Evolutionary conservation across 2,329 filamentous ascomycete genomes (phyloP).

Genomic region (Neurospora crassa): DNA sequence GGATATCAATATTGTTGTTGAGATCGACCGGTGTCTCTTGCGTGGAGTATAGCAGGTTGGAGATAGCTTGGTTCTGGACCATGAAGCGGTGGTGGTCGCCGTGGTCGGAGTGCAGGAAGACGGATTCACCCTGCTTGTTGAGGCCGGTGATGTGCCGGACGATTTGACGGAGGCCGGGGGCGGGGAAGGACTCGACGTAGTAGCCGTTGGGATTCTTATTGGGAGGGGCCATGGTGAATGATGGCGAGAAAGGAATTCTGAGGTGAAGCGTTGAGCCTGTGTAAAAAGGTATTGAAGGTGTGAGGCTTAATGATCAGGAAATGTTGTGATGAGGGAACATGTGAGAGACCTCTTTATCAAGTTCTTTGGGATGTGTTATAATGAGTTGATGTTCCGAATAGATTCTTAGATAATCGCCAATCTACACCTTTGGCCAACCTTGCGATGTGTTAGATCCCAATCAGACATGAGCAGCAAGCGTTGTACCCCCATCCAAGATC

Average conservation of each 20-base stretch:
- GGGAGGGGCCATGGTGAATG: neutral
- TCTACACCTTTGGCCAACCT: neutral
- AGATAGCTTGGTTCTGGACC: neutral
- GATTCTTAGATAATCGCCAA: too few species aligned
- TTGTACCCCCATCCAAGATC: neutral
- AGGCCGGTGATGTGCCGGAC: neutral
- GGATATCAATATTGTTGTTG: neutral
- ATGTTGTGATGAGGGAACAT: neutral
- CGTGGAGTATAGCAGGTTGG: neutral
- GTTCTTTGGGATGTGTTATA: neutral
- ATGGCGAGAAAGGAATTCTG: neutral
- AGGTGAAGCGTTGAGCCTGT: neutral
- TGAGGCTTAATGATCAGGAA: neutral
- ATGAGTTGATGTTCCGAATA: neutral
- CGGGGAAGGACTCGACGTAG: neutral
- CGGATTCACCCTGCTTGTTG: neutral
- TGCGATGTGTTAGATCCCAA: neutral
- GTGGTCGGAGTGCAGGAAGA: neutral
- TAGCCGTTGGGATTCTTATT: neutral
- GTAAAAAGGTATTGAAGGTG: neutral
- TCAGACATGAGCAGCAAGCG: neutral
- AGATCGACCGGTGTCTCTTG: neutral
- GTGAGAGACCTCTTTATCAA: neutral
- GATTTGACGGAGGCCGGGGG: neutral
- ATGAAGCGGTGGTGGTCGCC: neutral